Percentiles rank a stretch among this genome's conserved stretches.
Evolutionary conservation across 768 basidiomycete species (phyloP).

Genomic region (Mycena vitilis): DNA sequence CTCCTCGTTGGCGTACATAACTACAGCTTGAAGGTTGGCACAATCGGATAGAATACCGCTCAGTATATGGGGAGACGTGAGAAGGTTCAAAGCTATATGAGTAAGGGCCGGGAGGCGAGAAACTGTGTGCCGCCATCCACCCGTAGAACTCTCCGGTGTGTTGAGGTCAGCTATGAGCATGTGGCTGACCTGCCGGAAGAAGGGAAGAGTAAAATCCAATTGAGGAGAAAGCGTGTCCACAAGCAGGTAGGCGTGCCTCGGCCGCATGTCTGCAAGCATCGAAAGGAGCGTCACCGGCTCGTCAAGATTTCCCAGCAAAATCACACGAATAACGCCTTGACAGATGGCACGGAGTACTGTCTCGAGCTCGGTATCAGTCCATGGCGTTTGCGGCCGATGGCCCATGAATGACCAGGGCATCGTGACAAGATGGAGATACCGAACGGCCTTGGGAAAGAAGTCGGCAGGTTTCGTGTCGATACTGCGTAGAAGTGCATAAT

Average conservation of each 20-base stretch:
- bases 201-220: neutral
- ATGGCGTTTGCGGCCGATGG: neutral
- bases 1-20: neutral
- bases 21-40: neutral
- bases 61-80: neutral
- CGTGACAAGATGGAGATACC: neutral
- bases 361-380: conserved; percentile 5
- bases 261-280: conserved; percentile 11
- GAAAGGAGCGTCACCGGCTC: neutral
- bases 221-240: neutral
- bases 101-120: conserved; percentile 3
- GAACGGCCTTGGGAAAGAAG: conserved; percentile 6
- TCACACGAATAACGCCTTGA: neutral
- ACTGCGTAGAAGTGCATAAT: neutral
- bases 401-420: neutral
- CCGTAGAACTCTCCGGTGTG: neutral
- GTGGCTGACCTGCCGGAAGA: conserved; percentile 8
- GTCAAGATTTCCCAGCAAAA: neutral
- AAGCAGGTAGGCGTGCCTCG: neutral
- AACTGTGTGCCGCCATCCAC: neutral
- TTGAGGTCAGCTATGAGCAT: neutral
- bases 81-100: conserved; percentile 2
- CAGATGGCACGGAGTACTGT: neutral
- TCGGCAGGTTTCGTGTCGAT: neutral
- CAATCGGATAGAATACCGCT: neutral